Evolutionary conservation across 306 rosid species (phyloP), one percentile per base, ranked within the genome.

Genomic region (Fragaria vesca): DNA sequence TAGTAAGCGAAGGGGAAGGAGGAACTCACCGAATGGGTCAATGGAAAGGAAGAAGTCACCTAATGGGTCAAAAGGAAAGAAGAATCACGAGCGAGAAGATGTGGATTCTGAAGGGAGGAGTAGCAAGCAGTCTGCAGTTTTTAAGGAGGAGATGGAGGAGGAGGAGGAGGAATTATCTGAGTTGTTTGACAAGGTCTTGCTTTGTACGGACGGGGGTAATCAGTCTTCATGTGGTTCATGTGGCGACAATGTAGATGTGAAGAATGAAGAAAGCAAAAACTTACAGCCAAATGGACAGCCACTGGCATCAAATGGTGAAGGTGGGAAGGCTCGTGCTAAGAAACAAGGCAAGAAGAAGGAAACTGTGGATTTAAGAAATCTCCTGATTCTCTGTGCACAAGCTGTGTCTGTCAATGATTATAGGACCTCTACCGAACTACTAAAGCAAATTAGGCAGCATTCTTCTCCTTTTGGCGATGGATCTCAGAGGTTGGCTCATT

Each of bases 81-180:
- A 80, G 74, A 80, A 78, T 81, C 89, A 75, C 24, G 48, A 78
- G 45, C 67, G 81, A 42, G 87, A 75, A 57, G 83, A 83, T 71
- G 47, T 4, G 21, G 87, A 76, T 32, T 57, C 67, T 1, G 85
- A 81, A 67, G 85, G 71, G 77, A 81, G 89, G 76, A 81, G 80
- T 46, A 75, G 76, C 46, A 86, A 86, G 84, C 85, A 83, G 77
- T 79, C 85, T 12, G 87, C 89, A 16, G 72, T 75, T 66, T 83
- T 66, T 81, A 16, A 12, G n/a, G 83, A 81, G 2, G 63, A 54
- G 68, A 83, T 43, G 46, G 10, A 61, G 69, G 85, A 86, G 69
- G 85, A 86, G 26, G 26, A 24, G 71, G 70, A 46, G 21, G 87
- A 76, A 9, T 61, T 78, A 21, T 75, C 85, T 5, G 89, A 75